These are phyloP conservation scores for Globisporangium splendens DNA, from an alignment of 352 stramenopile genomes.

Conservation along the genomic window DNA sequence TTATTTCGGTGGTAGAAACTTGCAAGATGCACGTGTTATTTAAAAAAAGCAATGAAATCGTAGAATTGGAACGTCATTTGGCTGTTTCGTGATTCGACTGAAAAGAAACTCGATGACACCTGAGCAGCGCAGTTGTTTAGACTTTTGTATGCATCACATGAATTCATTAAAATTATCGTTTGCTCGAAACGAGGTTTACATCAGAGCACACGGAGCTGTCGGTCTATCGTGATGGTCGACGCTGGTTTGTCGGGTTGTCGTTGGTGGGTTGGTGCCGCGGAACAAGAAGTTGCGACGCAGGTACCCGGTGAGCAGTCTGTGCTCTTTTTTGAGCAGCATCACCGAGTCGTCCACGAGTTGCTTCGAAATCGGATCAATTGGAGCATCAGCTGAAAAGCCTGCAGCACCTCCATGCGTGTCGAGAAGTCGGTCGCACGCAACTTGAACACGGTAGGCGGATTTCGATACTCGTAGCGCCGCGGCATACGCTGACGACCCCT, in stretches of 20 bases:
- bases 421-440: constrained; percentile 66
- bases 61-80: not conserved
- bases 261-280: constrained; percentile 15
- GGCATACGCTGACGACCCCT: constrained; percentile 78
- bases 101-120: too few relatives aligned
- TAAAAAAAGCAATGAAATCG: not conserved
- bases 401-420: constrained; percentile 29
- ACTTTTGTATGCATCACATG: too few relatives aligned
- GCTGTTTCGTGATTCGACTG: too few relatives aligned
- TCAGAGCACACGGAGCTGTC: constrained; percentile 13
- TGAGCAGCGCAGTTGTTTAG: too few relatives aligned
- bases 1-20: not conserved
- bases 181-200: constrained; percentile 8
- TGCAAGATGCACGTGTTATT: not conserved
- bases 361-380: constrained; percentile 21
- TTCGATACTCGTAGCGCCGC: constrained; percentile 78
- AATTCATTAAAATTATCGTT: too few relatives aligned
- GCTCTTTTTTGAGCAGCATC: constrained; percentile 52
- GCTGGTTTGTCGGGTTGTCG: constrained; percentile 10
- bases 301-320: constrained; percentile 63
- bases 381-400: constrained; percentile 14
- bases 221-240: constrained; percentile 14
- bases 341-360: constrained; percentile 39
- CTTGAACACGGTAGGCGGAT: constrained; percentile 73
- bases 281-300: constrained; percentile 83